phyloP scores from a whole-genome alignment of 805 yeast genomes.

The Metschnikowia reukaufii region DNA sequence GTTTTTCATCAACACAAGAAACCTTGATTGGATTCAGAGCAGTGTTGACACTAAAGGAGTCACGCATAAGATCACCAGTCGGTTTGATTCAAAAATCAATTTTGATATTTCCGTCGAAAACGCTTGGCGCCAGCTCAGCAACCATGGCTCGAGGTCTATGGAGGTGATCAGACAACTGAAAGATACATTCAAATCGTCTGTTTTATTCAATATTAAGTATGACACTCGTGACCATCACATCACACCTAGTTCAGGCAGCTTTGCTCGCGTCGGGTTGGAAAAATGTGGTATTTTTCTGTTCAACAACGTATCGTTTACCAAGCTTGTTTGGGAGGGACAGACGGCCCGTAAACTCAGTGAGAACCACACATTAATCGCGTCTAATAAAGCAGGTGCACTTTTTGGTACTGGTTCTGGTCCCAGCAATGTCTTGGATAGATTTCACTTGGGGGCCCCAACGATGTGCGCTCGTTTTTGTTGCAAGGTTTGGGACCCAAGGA shows the following conservation, averaged over 20 bases:
- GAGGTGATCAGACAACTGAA: conserved; percentile 45
- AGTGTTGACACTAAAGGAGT: conserved; percentile 46
- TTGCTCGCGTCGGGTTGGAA: conserved; percentile 38
- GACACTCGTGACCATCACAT: conserved; percentile 47
- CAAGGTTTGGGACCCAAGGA: conserved; percentile 59
- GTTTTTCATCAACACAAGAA: conserved; percentile 43
- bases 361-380: conserved; percentile 24
- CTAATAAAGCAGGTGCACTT: conserved; percentile 37
- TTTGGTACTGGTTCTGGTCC: conserved; percentile 21
- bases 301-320: conserved; percentile 36
- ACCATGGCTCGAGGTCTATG: conserved; percentile 29
- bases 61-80: conserved; percentile 41
- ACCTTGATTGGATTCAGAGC: conserved; percentile 49
- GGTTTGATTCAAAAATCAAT: conserved; percentile 32
- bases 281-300: conserved; percentile 29
- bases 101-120: conserved; percentile 52
- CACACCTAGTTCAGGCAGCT: conserved; percentile 45
- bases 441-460: conserved; percentile 61
- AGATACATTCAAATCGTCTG: conserved; percentile 44
- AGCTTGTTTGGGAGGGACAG: conserved; percentile 42
- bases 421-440: conserved; percentile 50
- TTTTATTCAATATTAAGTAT: conserved; percentile 39
- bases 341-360: conserved; percentile 25
- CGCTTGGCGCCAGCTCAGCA: conserved; percentile 38
- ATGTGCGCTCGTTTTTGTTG: conserved; percentile 50